Evolutionary conservation across 2,329 filamentous ascomycete species (phyloP), one percentile per base, ranked within the genome.

Genomic region (Stylonectria norvegica): DNA sequence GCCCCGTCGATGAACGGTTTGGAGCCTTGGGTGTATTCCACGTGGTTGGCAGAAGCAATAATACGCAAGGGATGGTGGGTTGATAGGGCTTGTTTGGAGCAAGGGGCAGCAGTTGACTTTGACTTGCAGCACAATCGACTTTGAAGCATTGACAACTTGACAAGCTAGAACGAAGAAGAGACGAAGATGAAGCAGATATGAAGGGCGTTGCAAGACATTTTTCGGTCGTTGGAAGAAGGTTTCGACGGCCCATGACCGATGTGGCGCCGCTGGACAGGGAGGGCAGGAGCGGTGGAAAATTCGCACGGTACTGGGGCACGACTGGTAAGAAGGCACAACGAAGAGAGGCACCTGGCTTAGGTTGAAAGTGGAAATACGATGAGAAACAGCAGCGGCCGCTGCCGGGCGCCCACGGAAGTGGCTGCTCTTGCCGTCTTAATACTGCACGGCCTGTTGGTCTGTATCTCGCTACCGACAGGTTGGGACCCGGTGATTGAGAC

Each of bases 1-100:
- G 49, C 73, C 75, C 40, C 49, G 42, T 34, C 46, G 49, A 42
- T 57, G 36, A 53, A 15, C 17, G 34, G 20, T 10, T 31, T 27
- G 33, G 20, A 1, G 20, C 22, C 18, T 20, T 14, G 19, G 16
- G 27, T 18, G 39, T 7, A 12, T 25, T 25, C 22, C n/a, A n/a
- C n/a, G n/a, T n/a, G n/a, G n/a, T n/a, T n/a, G n/a, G n/a, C n/a
- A n/a, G n/a, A n/a, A n/a, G n/a, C n/a, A n/a, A n/a, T n/a, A n/a
- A n/a, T n/a, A n/a, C n/a, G n/a, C n/a, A n/a, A n/a, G n/a, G n/a
- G n/a, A n/a, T n/a, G n/a, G n/a, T n/a, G n/a, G n/a, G n/a, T n/a
- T n/a, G n/a, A n/a, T n/a, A n/a, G n/a, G n/a, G n/a, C n/a, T n/a
- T n/a, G n/a, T n/a, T n/a, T n/a, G n/a, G n/a, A n/a, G n/a, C n/a